Conservation (phyloP, 371 early-diverging fungal genomes). For the Rhizopus stolonifer region DNA sequence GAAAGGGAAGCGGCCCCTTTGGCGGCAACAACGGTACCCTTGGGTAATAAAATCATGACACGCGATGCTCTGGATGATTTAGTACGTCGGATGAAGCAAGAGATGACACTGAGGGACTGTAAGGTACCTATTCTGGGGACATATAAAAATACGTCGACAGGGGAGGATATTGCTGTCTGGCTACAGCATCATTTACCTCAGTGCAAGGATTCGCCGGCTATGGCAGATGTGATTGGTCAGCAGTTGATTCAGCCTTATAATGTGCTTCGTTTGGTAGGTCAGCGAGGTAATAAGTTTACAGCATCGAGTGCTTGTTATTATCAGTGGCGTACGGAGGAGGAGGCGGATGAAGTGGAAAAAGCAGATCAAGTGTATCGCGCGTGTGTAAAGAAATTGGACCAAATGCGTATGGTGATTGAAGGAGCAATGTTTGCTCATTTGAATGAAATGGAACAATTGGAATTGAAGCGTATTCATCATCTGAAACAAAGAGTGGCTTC, state of each 20-base stretch:
- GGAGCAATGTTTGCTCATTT: slow-evolving; percentile 68
- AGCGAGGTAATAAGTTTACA: slow-evolving; percentile 68
- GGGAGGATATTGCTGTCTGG: slow-evolving; percentile 72
- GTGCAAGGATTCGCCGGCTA: slow-evolving; percentile 59
- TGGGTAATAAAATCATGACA: slow-evolving; percentile 36
- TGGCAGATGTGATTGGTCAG: slow-evolving; percentile 72
- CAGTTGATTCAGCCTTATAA: slow-evolving; percentile 64
- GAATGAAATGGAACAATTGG: slow-evolving; percentile 59
- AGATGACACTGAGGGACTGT: slow-evolving; percentile 63
- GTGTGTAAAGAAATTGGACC: slow-evolving; percentile 63
- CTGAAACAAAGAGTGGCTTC: slow-evolving; percentile 56
- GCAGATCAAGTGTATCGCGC: slow-evolving; percentile 64
- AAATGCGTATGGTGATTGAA: slow-evolving; percentile 68
- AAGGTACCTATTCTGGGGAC: slow-evolving; percentile 71
- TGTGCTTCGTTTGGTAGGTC: slow-evolving; percentile 69
- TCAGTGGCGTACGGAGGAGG: slow-evolving; percentile 62
- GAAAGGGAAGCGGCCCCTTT: slow-evolving; percentile 16
- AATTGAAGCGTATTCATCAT: slow-evolving; percentile 52
- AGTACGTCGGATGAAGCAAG: slow-evolving; percentile 52
- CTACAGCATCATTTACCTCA: slow-evolving; percentile 63
- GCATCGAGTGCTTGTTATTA: slow-evolving; percentile 63
- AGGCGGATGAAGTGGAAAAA: slow-evolving; percentile 57
- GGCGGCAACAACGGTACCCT: slow-evolving; percentile 7
- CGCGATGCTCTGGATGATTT: slow-evolving; percentile 32
- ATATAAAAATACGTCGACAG: slow-evolving; percentile 66